phyloP scores from a whole-genome alignment of 352 stramenopile genomes.

The Pythium phragmiticola region DNA sequence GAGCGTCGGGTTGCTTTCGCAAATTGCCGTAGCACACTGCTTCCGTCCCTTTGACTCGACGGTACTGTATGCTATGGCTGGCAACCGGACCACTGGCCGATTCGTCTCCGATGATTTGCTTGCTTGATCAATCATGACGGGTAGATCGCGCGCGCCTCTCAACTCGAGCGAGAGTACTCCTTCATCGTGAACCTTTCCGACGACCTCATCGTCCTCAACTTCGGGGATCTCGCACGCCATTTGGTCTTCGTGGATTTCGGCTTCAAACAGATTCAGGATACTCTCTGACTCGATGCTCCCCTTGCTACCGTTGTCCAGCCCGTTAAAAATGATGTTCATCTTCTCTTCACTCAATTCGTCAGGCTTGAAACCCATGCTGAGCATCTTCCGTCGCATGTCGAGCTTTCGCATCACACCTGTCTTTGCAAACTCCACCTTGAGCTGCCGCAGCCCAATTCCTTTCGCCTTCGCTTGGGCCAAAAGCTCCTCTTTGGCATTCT shows the following conservation, averaged over 20 bases:
- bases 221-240: slow-evolving; percentile 69
- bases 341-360: slow-evolving; percentile 74
- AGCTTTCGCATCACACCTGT: slow-evolving; percentile 40
- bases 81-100: slow-evolving; percentile 37
- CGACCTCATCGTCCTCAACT: slow-evolving; percentile 74
- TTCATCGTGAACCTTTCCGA: slow-evolving; percentile 68
- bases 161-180: slow-evolving; percentile 64
- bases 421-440: slow-evolving; percentile 72
- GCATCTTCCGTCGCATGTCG: slow-evolving; percentile 60
- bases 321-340: slow-evolving; percentile 61
- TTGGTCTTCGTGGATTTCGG: slow-evolving; percentile 74
- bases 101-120: slow-evolving; percentile 14
- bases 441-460: slow-evolving; percentile 61
- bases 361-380: slow-evolving; percentile 63
- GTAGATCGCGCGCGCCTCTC: slow-evolving; percentile 51
- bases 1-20: slow-evolving; percentile 40
- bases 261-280: slow-evolving; percentile 64
- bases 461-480: slow-evolving; percentile 58
- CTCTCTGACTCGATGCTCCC: slow-evolving; percentile 43
- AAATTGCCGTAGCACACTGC: slow-evolving; percentile 34
- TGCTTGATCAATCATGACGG: slow-evolving; percentile 22
- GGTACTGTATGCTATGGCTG: slow-evolving; percentile 32
- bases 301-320: slow-evolving; percentile 38
- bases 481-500: slow-evolving; percentile 73
- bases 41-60: slow-evolving; percentile 31